Percentiles rank a stretch among this genome's conserved stretches.
phyloP scores from a whole-genome alignment of 2,329 filamentous ascomycete genomes.

The Ceratocystis papillata region DNA sequence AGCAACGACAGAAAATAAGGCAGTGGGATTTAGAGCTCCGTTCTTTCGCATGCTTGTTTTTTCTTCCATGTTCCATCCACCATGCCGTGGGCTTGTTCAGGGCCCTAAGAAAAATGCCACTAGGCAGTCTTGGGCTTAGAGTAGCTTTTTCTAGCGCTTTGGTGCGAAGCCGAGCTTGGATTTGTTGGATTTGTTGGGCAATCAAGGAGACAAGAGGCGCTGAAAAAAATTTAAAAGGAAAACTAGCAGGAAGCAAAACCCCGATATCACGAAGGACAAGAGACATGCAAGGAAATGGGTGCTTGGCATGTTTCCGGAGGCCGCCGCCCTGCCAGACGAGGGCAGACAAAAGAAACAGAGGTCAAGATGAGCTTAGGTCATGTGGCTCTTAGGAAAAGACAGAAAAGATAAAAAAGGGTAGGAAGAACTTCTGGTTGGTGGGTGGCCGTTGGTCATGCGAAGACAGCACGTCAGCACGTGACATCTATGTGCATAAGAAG shows the following conservation, averaged over 20 bases:
- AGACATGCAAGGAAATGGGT: neutral
- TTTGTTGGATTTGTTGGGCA: too few species aligned
- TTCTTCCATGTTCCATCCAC: neutral
- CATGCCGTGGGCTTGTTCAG: neutral
- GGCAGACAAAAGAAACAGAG: neutral
- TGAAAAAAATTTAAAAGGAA: neutral
- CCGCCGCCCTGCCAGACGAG: neutral
- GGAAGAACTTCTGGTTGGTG: too few species aligned
- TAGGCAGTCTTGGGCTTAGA: slow-evolving; percentile 5
- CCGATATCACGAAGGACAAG: neutral
- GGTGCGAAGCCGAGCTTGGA: neutral
- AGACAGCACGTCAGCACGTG: too few species aligned
- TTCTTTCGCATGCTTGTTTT: neutral
- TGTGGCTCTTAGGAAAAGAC: too few species aligned
- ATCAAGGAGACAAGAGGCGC: neutral
- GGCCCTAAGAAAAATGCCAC: neutral
- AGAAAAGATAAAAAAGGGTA: too few species aligned
- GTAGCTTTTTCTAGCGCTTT: neutral
- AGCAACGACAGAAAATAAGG: neutral
- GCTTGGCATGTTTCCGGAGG: slow-evolving; percentile 1
- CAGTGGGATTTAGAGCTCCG: neutral
- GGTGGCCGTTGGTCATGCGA: too few species aligned
- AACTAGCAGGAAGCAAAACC: neutral
- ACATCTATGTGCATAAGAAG: too few species aligned
- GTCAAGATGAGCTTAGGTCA: neutral